These are phyloP conservation scores for Pichia exigua DNA, from an alignment of 805 yeast species.

Conservation along the genomic window DNA sequence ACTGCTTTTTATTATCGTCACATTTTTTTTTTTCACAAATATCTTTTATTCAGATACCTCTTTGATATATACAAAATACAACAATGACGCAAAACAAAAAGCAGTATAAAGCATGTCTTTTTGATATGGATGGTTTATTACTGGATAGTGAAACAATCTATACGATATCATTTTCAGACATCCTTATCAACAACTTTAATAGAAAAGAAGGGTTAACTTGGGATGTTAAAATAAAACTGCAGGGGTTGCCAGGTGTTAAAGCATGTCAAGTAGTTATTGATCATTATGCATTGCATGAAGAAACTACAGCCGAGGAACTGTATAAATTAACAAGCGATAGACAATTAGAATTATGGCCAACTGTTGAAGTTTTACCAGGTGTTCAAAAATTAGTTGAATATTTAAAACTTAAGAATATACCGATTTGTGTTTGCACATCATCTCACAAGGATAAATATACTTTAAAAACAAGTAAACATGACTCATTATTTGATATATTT, in stretches of 20 bases:
- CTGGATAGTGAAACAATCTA: slow-evolving; percentile 89
- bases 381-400: slow-evolving; percentile 60
- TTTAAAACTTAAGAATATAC: slow-evolving; percentile 47
- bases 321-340: slow-evolving; percentile 41
- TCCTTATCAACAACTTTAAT: slow-evolving; percentile 52
- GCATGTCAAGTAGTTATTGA: slow-evolving; percentile 61
- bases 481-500: slow-evolving; percentile 52
- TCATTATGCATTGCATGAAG: slow-evolving; percentile 55
- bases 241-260: slow-evolving; percentile 84
- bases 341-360: slow-evolving; percentile 56
- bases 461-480: slow-evolving; percentile 67
- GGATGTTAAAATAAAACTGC: slow-evolving; percentile 81
- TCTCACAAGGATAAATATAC: slow-evolving; percentile 54
- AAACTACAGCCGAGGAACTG: slow-evolving; percentile 53
- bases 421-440: slow-evolving; percentile 89
- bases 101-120: slow-evolving; percentile 24
- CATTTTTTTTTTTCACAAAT: neutral
- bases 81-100: neutral
- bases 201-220: slow-evolving; percentile 68
- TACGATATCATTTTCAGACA: slow-evolving; percentile 65
- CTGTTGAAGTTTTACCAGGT: slow-evolving; percentile 70
- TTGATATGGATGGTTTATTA: slow-evolving; percentile 92
- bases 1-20: too few species aligned
- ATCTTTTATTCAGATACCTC: neutral
- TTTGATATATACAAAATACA: neutral